phyloP scores from a whole-genome alignment of 2,329 filamentous ascomycete genomes.

The Aspergillus clavatus region DNA sequence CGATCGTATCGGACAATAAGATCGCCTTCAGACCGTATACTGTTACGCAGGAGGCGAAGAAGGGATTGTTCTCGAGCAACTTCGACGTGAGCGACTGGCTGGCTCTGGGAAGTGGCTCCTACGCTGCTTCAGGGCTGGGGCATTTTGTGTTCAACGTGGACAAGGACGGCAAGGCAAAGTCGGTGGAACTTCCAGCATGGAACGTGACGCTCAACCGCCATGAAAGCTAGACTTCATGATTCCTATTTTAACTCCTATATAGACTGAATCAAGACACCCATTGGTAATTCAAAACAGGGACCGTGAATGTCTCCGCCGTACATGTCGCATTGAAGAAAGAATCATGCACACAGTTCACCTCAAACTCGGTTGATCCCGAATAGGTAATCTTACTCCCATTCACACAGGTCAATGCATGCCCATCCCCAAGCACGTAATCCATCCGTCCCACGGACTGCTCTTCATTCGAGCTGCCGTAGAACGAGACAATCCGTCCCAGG shows the following conservation, averaged over 20 bases:
- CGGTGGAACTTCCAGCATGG: not conserved
- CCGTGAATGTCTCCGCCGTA: slow-evolving; percentile 20
- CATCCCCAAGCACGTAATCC: slow-evolving; percentile 23
- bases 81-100: slow-evolving; percentile 17
- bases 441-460: slow-evolving; percentile 15
- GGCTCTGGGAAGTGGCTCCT: not conserved
- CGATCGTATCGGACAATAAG: slow-evolving; percentile 13
- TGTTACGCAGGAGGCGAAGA: slow-evolving; percentile 3
- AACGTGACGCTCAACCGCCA: not conserved
- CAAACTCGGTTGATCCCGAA: slow-evolving; percentile 21
- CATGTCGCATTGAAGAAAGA: slow-evolving; percentile 26
- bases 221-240: not conserved
- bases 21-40: slow-evolving; percentile 18
- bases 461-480: slow-evolving; percentile 23
- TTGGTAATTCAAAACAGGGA: slow-evolving; percentile 23
- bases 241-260: not conserved
- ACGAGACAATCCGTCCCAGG: slow-evolving; percentile 22
- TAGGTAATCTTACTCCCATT: slow-evolving; percentile 27
- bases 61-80: slow-evolving; percentile 13
- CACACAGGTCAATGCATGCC: slow-evolving; percentile 23
- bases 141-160: not conserved
- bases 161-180: not conserved
- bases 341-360: slow-evolving; percentile 22
- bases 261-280: slow-evolving; percentile 16
- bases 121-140: not conserved